These are phyloP conservation scores for Pichia kudriavzevii DNA, from an alignment of 1,139 yeast species.

Conservation along the genomic window DNA sequence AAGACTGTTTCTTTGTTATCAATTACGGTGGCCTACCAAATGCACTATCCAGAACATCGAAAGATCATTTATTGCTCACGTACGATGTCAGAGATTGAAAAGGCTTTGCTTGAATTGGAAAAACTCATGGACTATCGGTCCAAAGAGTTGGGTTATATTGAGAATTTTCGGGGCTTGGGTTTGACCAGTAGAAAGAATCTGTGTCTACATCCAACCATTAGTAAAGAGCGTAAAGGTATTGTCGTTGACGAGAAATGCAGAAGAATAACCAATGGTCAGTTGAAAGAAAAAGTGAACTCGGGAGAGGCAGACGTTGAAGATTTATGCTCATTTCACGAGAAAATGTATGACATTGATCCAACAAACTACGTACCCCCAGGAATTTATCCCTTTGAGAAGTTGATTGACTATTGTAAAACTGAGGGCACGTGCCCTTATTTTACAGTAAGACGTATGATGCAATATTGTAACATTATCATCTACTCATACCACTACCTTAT, in stretches of 20 bases:
- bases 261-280: constrained; percentile 85
- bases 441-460: constrained; percentile 96
- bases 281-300: constrained; percentile 57
- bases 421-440: constrained; percentile 90
- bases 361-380: constrained; percentile 87
- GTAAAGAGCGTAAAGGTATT: constrained; percentile 84
- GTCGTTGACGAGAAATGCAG: constrained; percentile 96
- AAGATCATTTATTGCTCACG: constrained; percentile 96
- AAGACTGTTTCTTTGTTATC: constrained; percentile 89
- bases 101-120: constrained; percentile 89
- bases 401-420: constrained; percentile 67
- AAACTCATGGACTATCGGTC: constrained; percentile 81
- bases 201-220: constrained; percentile 83
- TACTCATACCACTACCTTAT: constrained; percentile 92
- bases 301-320: constrained; percentile 52
- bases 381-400: constrained; percentile 84
- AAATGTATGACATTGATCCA: constrained; percentile 76
- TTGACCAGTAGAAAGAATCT: constrained; percentile 88
- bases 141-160: constrained; percentile 72
- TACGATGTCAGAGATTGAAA: constrained; percentile 98
- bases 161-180: constrained; percentile 89
- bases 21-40: constrained; percentile 88
- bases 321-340: constrained; percentile 84
- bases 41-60: constrained; percentile 90
- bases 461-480: constrained; percentile 87